These are phyloP conservation scores for Sugiyamaella sp. DNA, from an alignment of 1,139 yeast genomes.

Conservation along the genomic window DNA sequence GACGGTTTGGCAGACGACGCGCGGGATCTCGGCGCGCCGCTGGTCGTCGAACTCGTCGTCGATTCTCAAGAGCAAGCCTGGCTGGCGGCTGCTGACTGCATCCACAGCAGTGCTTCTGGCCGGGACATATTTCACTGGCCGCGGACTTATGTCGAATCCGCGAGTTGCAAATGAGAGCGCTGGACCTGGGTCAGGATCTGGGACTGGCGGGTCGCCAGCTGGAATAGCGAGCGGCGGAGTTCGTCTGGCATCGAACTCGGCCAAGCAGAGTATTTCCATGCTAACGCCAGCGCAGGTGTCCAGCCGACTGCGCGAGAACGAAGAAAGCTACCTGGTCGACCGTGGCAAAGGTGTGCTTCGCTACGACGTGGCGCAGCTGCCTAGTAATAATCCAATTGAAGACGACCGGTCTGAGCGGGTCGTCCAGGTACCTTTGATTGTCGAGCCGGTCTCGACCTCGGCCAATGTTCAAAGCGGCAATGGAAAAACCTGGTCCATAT, in stretches of 20 bases:
- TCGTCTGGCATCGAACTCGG: constrained; percentile 9
- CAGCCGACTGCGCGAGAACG: constrained; percentile 65
- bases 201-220: constrained; percentile 1
- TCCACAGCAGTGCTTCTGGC: constrained; percentile 21
- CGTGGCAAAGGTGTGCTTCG: constrained; percentile 91
- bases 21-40: constrained; percentile 4
- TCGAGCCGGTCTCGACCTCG: background rate
- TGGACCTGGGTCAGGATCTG: constrained; percentile 1
- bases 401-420: constrained; percentile 90
- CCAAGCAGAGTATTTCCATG: constrained; percentile 39
- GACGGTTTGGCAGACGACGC: constrained; percentile 11
- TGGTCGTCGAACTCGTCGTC: constrained; percentile 6
- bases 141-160: constrained; percentile 3
- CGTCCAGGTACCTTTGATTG: constrained; percentile 70
- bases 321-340: constrained; percentile 78
- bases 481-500: too few species aligned
- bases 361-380: constrained; percentile 86
- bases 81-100: constrained; percentile 21
- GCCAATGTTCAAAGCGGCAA: too few species aligned
- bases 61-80: constrained; percentile 11
- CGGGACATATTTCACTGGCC: constrained; percentile 19
- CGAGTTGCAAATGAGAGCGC: constrained; percentile 19
- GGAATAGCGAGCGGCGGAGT: constrained; percentile 5
- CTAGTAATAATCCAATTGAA: constrained; percentile 93
- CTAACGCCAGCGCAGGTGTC: constrained; percentile 78